Evolutionary conservation across 495 filamentous ascomycete species (phyloP).

Genomic region (Staphylotrichum tortipilum): DNA sequence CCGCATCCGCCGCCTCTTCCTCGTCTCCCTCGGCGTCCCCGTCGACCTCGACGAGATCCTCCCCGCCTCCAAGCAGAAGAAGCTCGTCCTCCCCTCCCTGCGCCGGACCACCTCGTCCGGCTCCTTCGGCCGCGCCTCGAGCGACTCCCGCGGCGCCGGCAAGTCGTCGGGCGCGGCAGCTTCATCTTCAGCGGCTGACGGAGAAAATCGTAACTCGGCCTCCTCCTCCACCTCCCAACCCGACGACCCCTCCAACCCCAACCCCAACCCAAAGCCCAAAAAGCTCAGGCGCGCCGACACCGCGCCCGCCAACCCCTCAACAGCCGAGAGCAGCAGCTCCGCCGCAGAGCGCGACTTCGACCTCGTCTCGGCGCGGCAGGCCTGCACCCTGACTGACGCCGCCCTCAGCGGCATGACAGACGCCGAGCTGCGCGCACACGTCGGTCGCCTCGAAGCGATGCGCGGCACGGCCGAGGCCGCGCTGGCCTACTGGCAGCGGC

Average conservation of each 20-base stretch:
- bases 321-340: neutral
- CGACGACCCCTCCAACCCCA: too few species aligned
- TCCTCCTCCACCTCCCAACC: neutral
- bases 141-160: slow-evolving; percentile 38
- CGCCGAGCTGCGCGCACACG: slow-evolving; percentile 63
- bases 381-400: slow-evolving; percentile 76
- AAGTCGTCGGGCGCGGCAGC: slow-evolving; percentile 45
- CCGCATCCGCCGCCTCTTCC: slow-evolving; percentile 88
- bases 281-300: too few species aligned
- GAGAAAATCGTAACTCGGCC: too few species aligned
- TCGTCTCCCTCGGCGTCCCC: slow-evolving; percentile 91
- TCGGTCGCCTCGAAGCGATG: slow-evolving; percentile 59
- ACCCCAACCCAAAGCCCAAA: too few species aligned
- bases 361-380: slow-evolving; percentile 62
- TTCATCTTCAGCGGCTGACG: too few species aligned
- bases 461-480: slow-evolving; percentile 63
- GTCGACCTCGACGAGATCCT: slow-evolving; percentile 96
- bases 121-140: slow-evolving; percentile 35
- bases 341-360: slow-evolving; percentile 58
- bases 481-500: slow-evolving; percentile 81
- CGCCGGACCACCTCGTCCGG: slow-evolving; percentile 50
- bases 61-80: slow-evolving; percentile 94
- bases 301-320: neutral
- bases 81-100: slow-evolving; percentile 84
- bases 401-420: slow-evolving; percentile 69